Evolutionary conservation across 768 basidiomycete species (phyloP), one percentile per base, ranked within the genome.

Genomic region (Pisolithus marmoratus): DNA sequence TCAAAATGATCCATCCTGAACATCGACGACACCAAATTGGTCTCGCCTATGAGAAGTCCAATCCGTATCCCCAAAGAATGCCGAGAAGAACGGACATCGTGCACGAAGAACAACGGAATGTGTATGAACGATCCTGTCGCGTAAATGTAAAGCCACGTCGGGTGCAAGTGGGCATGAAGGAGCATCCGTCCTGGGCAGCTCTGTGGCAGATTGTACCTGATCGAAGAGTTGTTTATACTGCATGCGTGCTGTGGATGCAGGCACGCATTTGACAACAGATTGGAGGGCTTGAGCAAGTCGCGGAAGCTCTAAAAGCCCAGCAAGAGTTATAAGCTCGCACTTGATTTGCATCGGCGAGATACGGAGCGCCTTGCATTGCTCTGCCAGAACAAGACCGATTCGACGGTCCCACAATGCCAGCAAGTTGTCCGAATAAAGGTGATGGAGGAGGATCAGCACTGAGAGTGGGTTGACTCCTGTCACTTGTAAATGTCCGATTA

Each of bases 391-490:
- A 0, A 69, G 57, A 5, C 70, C 74, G 11, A 90, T 74, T 17
- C 92, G 81, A 12, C 76, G 74, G 63, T 98, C 94, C 90, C 93
- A 94, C 14, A 94, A 66, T 0, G 90, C 83, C 11, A 90, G 72
- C 1, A 94, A 67, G 38, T 84, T 79, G 64, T 99, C 95, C 1
- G 88, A 79, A 67, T 97, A 97, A n/a, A 97, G 67, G 61, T 93
- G 97, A 22, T 83, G 77, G 19, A 96, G 65, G 19, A 97, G 71
- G 20, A 95, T 75, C 15, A 96, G 77, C 15, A 86, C 67, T 0
- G 90, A 72, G 7, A 94, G 69, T 0, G 85, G 75, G 42, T 83
- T 79, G 54, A 80, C 81, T 2, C 81, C 81, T 0, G 71, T 61
- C 41, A 95, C 59, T 17, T 63, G 63, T 14, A 68, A 52, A 8